phyloP scores from a whole-genome alignment of 768 basidiomycete genomes.

The Boletus subparvulus region DNA sequence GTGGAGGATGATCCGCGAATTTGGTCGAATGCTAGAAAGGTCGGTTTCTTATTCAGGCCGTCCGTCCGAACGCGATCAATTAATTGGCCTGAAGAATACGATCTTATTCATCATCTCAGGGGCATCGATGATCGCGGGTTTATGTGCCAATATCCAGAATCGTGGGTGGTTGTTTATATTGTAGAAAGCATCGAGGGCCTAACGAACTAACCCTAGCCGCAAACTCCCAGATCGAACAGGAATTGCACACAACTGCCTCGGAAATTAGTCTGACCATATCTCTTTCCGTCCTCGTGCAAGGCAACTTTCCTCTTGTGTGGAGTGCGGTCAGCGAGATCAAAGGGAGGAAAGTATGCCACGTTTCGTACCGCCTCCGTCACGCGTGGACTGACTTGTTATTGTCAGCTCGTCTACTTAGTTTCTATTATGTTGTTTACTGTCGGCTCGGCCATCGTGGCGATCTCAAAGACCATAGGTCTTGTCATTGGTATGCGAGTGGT shows the following conservation, averaged over 20 bases:
- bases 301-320: conserved; percentile 42
- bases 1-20: conserved; percentile 63
- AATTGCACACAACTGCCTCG: conserved; percentile 58
- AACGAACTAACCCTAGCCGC: conserved; percentile 47
- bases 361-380: not conserved
- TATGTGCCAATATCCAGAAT: conserved; percentile 30
- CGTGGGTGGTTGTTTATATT: conserved; percentile 14
- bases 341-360: conserved; percentile 58
- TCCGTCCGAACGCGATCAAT: not conserved
- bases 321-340: conserved; percentile 49
- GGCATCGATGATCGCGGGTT: conserved; percentile 31
- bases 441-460: conserved; percentile 58
- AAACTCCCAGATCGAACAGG: conserved; percentile 58
- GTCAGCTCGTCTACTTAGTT: conserved; percentile 53
- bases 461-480: conserved; percentile 52
- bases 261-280: conserved; percentile 71
- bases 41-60: conserved; percentile 17
- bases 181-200: not conserved
- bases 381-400: not conserved
- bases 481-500: conserved; percentile 68
- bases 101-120: conserved; percentile 26
- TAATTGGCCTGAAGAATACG: conserved; percentile 9
- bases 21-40: conserved; percentile 62
- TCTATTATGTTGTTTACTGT: conserved; percentile 53
- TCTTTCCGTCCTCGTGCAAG: conserved; percentile 71